phyloP scores from a whole-genome alignment of 2,329 filamentous ascomycete genomes.

The Curvularia lunata region DNA sequence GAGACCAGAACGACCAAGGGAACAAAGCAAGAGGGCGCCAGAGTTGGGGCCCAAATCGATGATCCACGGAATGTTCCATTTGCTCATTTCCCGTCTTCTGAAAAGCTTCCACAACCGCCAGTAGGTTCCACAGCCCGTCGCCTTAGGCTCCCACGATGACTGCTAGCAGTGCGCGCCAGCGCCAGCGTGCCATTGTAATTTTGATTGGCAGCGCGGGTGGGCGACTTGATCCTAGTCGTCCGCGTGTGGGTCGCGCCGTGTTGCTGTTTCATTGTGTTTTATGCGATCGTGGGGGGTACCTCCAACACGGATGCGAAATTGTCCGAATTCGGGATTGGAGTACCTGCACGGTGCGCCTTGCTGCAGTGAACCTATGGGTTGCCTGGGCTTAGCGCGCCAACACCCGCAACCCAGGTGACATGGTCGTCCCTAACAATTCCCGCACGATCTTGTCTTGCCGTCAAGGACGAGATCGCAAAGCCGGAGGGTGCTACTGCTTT shows the following conservation, averaged over 20 bases:
- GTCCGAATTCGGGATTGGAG: slow-evolving; percentile 7
- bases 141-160: neutral
- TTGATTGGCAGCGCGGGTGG: neutral
- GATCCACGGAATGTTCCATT: slow-evolving; percentile 17
- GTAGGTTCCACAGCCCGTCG: slow-evolving; percentile 12
- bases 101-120: slow-evolving; percentile 10
- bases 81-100: slow-evolving; percentile 12
- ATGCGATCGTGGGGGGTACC: slow-evolving; percentile 12
- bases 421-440: slow-evolving; percentile 17
- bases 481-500: slow-evolving; percentile 8
- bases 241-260: slow-evolving; percentile 10
- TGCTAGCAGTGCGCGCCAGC: neutral
- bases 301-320: slow-evolving; percentile 9
- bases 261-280: slow-evolving; percentile 17
- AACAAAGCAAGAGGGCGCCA: neutral
- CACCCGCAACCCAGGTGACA: slow-evolving; percentile 3
- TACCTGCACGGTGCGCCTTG: slow-evolving; percentile 5
- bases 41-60: slow-evolving; percentile 6
- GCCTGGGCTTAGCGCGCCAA: slow-evolving; percentile 7
- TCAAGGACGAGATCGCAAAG: slow-evolving; percentile 7
- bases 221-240: slow-evolving; percentile 8
- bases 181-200: slow-evolving; percentile 10
- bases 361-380: slow-evolving; percentile 11
- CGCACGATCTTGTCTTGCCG: slow-evolving; percentile 12
- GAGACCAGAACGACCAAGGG: slow-evolving; percentile 4